These are phyloP conservation scores for Umbilicus rupestris DNA, from an alignment of 164 flowering plant genomes.

Conservation along the genomic window DNA sequence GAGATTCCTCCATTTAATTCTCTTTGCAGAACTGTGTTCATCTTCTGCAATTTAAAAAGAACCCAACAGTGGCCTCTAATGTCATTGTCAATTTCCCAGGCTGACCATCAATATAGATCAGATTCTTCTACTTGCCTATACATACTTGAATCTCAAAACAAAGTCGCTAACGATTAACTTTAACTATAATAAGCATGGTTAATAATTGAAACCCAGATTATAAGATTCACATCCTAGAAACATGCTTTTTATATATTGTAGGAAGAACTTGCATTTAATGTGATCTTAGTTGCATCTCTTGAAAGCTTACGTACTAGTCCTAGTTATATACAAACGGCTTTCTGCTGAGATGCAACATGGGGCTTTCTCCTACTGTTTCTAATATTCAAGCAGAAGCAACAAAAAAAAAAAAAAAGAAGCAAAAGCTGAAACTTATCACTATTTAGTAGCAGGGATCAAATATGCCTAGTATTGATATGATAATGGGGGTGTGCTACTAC, in stretches of 20 bases:
- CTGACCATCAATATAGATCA: not conserved
- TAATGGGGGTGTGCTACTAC: not conserved
- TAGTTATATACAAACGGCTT: not conserved
- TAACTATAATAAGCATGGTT: not conserved
- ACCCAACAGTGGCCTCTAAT: not conserved
- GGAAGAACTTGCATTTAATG: not conserved
- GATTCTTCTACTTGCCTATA: slow-evolving; percentile 3
- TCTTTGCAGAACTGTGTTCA: slow-evolving; percentile 2
- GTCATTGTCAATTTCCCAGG: not conserved
- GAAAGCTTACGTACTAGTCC: not conserved
- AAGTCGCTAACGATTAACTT: not conserved
- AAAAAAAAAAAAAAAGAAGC: too few species aligned
- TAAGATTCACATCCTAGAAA: not conserved
- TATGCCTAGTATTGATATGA: not conserved
- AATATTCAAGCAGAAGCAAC: not conserved
- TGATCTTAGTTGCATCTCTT: not conserved
- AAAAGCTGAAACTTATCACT: not conserved
- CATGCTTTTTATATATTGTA: not conserved
- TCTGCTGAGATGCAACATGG: not conserved
- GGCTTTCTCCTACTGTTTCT: not conserved
- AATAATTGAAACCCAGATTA: not conserved
- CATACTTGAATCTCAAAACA: not conserved
- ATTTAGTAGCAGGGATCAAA: not conserved
- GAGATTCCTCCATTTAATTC: slow-evolving; percentile 6
- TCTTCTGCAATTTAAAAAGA: not conserved